Base-by-base conservation (phyloP, 163 green algal species). In the Coccomyxa subellipsoidea region DNA sequence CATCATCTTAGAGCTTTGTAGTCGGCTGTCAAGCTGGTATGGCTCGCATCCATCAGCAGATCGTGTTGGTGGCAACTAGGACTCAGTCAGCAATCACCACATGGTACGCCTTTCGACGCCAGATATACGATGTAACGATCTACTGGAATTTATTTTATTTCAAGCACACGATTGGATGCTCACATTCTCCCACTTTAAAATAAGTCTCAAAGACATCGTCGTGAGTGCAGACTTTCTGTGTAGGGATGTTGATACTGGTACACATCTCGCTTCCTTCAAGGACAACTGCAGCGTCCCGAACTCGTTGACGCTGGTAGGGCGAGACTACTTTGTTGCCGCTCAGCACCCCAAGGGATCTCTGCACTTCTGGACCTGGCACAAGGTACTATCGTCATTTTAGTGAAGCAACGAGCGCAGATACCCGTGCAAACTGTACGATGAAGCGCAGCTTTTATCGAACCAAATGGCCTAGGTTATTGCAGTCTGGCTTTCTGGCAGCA, bases 361-460 rank as follows among this genome's bases (percentile, higher is more conserved):
- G 8, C 91, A 96, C 73, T 89, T 92, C 80, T 96, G 91, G 91
- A 87, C 89, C 0, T 96, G 91, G 92, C 85, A 94, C 78, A 94
- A 93, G 88, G 92, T 94, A 38, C 18, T 36, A 31, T 6, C 25
- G 7, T n/a, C 9, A 32, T 15, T 32, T n/a, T 31, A 15, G 6
- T 32, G 66, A 73, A 59, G 47, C 5, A 59, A 59, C n/a, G n/a
- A n/a, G n/a, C n/a, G n/a, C n/a, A n/a, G n/a, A n/a, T n/a, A n/a
- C n/a, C n/a, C n/a, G n/a, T n/a, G n/a, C n/a, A n/a, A n/a, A n/a
- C n/a, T n/a, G n/a, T n/a, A n/a, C n/a, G n/a, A n/a, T n/a, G n/a
- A n/a, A n/a, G n/a, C n/a, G n/a, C n/a, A n/a, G n/a, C n/a, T n/a
- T n/a, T n/a, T n/a, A n/a, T n/a, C n/a, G n/a, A n/a, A n/a, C n/a